Evolutionary conservation across 192 early-diverging fungal species (phyloP), one percentile per base, ranked within the genome.

Genomic region (Spizellomyces sp.): DNA sequence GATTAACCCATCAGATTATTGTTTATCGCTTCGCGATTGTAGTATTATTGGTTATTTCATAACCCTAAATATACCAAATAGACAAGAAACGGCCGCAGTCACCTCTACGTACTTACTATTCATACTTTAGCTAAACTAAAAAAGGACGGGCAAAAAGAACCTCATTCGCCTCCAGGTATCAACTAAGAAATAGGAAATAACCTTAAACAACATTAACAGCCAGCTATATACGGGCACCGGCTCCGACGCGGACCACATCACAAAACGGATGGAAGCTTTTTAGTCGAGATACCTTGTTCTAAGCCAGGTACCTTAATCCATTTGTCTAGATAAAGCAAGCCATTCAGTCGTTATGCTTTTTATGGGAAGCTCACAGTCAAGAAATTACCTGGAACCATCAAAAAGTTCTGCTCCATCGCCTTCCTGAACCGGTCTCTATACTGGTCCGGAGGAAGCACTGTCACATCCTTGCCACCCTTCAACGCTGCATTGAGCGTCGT

Each of bases 331-430:
- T 21, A 41, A 21, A 10, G 14, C 36, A 21, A 6, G 0, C 7
- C 15, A 48, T 27, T 6, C n/a, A 47, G 14, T 12, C 43, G 42
- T 0, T n/a, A 14, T 9, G 50, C 12, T 55, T 15, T 41, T 8
- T 10, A 15, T 54, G n/a, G 10, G 3, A 58, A 19, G 19, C 9
- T n/a, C 5, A 41, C 15, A 19, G 21, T 10, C 4, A n/a, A 47
- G 15, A 27, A 14, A 46, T 64, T 43, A 65, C 62, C 70, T 8
- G 70, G 70, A 9, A 75, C 72, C 66, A 83, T 69, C 62, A 79
- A 69, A 54, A 83, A 83, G 52, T 83, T 71, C 44, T 77, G 58
- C 6, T 79, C 75, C 71, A 83, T 83, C 46, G 81, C 77, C 45
- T 77, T 69, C n/a, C 75, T n/a, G 63, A 84, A 84, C 21, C 82